phyloP scores from a whole-genome alignment of 2,329 filamentous ascomycete genomes.

The Sporothrix euskadiensis region DNA sequence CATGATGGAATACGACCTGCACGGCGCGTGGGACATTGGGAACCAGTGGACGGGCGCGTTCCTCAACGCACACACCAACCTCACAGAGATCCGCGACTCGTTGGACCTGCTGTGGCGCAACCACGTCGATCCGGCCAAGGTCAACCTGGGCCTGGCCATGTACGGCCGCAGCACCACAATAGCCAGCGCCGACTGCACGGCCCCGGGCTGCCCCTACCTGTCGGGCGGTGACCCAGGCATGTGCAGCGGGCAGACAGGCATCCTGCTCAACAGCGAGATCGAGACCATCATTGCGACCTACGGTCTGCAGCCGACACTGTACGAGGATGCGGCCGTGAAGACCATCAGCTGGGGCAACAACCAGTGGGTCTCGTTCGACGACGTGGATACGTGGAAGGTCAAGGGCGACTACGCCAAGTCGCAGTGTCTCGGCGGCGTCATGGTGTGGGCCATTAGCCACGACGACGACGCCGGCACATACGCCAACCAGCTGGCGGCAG shows the following conservation, averaged over 20 bases:
- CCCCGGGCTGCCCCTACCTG: slow-evolving; percentile 35
- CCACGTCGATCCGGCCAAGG: slow-evolving; percentile 44
- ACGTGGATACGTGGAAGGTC: slow-evolving; percentile 36
- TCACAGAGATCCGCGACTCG: slow-evolving; percentile 47
- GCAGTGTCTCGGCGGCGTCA: slow-evolving; percentile 36
- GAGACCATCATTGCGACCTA: slow-evolving; percentile 31
- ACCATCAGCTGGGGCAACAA: slow-evolving; percentile 35
- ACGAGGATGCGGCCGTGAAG: slow-evolving; percentile 38
- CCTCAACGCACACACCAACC: slow-evolving; percentile 47
- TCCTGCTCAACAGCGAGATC: slow-evolving; percentile 37
- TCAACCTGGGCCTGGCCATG: slow-evolving; percentile 48
- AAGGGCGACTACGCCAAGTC: slow-evolving; percentile 37
- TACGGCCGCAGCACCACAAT: slow-evolving; percentile 40
- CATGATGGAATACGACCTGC: slow-evolving; percentile 42
- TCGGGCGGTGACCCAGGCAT: slow-evolving; percentile 31
- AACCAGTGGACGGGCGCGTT: slow-evolving; percentile 36
- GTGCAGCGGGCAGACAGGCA: slow-evolving; percentile 34
- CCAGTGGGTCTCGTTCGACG: slow-evolving; percentile 42
- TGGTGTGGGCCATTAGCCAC: slow-evolving; percentile 31
- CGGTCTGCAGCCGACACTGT: slow-evolving; percentile 1
- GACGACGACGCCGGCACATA: slow-evolving; percentile 2
- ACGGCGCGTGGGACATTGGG: slow-evolving; percentile 44
- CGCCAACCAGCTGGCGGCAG: neutral
- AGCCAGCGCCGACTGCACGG: slow-evolving; percentile 34
- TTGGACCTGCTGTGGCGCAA: slow-evolving; percentile 52